Evolutionary conservation across 2,329 filamentous ascomycete species (phyloP), one percentile per base, ranked within the genome.

Genomic region (Gnomoniopsis smithogilvyi): DNA sequence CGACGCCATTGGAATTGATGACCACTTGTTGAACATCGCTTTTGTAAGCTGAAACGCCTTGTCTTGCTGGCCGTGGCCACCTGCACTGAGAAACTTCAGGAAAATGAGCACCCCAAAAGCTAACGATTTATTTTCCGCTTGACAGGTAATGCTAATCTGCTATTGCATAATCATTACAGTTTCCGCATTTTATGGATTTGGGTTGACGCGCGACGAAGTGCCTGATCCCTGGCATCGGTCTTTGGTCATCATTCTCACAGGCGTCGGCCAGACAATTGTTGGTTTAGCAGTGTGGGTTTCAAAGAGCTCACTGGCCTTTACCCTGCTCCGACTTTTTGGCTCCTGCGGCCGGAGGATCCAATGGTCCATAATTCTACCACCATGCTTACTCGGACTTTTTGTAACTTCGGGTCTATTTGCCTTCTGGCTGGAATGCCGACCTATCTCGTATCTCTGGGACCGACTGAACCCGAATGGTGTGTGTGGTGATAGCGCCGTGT

Each of bases 391-490:
- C 1, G 54, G 54, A 8, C 48, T 57, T 4, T 45, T 51, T 10
- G 48, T 57, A 8, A 22, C 24, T 2, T 14, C 54, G 2, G 48
- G 47, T 1, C 54, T 57, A 11, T 14, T 57, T 3, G 36, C 54
- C 11, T 57, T 57, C n/a, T 57, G 54, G 54, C 22, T 51, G 14
- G 54, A 57, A 30, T 57, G 54, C 30, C 48, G 47, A 8, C 54
- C 54, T 11, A 45, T 57, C 2, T 57, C 47, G 11, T 51, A 19
- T 6, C 15, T 57, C 24, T 57, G 54, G 54, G 47, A 51, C 48
- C 54, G 47, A 3, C 8, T 57, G n/a, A 57, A 43, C 15, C 54
- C 54, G 10, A 26, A 57, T 15, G 54, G 54, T 12, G 47, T 51
- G 2, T 57, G 54, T 24, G 54, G 54, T 24, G 38, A 57, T 17